A percentile compares a stretch with the other conserved stretches of the same genome.
These are phyloP conservation scores for Barnettozyma populi DNA, from an alignment of 805 yeast species.

Conservation along the genomic window DNA sequence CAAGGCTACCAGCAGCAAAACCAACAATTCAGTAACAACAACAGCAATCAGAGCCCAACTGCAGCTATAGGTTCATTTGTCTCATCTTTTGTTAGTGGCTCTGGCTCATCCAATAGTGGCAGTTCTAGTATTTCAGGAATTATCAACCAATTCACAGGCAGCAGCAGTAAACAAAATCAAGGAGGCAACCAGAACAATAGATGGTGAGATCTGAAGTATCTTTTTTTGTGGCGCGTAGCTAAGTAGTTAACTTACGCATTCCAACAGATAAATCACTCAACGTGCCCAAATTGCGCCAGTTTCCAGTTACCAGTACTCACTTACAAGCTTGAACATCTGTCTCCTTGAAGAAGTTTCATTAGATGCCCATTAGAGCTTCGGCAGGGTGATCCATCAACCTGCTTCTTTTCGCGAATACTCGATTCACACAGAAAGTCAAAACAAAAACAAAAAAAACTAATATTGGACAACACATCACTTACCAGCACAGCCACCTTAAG, in stretches of 20 bases:
- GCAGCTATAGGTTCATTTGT: neutral
- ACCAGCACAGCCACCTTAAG: constrained; percentile 26
- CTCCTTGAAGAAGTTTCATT: too few species aligned
- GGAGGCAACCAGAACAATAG: neutral
- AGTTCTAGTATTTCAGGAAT: constrained; percentile 12
- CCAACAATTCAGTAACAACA: neutral
- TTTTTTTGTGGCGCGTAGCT: too few species aligned
- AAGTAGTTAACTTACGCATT: too few species aligned
- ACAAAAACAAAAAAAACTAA: neutral
- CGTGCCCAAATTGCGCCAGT: too few species aligned
- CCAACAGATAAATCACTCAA: too few species aligned
- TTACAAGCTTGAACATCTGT: too few species aligned
- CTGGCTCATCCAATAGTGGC: neutral
- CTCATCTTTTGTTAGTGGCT: neutral
- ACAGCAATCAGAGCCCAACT: neutral
- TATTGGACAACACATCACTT: neutral
- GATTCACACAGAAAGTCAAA: neutral
- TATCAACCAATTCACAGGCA: constrained; percentile 12
- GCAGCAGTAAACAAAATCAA: constrained; percentile 1
- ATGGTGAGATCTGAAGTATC: neutral
- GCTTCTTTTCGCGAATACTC: too few species aligned
- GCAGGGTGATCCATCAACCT: too few species aligned
- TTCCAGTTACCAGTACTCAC: too few species aligned
- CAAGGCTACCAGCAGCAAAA: neutral
- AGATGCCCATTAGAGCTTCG: too few species aligned